A percentile compares a stretch with the other conserved stretches of the same genome.
Conservation (phyloP, 306 rosid genomes). For the Leucaena leucocephala region DNA sequence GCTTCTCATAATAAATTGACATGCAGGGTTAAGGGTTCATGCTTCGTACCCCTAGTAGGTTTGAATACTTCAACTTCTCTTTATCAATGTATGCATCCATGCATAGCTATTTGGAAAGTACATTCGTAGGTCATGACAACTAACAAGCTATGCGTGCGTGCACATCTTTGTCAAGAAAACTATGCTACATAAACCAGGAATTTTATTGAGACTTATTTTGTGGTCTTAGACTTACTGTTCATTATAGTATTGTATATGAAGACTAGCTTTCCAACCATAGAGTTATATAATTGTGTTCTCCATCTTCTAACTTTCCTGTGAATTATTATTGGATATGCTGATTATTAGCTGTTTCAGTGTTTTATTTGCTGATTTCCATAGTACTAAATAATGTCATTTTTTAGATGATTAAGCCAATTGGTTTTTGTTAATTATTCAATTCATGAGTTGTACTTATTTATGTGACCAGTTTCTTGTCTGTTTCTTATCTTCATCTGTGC, state of each 20-base stretch:
- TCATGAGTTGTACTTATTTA: not conserved
- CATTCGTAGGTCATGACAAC: not conserved
- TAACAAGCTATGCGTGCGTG: not conserved
- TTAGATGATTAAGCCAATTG: not conserved
- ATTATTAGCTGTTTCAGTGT: not conserved
- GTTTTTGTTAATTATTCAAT: too few species aligned
- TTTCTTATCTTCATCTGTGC: not conserved
- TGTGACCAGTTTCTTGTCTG: slow-evolving; percentile 1
- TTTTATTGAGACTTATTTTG: not conserved
- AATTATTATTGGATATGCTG: not conserved
- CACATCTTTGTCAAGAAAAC: not conserved
- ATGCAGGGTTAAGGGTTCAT: not conserved
- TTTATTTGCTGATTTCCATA: not conserved
- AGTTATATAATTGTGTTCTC: not conserved
- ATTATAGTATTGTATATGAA: not conserved
- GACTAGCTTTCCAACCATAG: not conserved
- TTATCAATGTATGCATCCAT: not conserved
- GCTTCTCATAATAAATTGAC: not conserved
- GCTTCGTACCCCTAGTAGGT: not conserved
- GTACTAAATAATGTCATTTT: not conserved
- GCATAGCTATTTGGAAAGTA: not conserved
- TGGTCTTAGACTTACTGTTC: not conserved
- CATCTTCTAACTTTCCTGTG: not conserved
- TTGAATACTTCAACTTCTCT: slow-evolving; percentile 4
- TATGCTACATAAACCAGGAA: not conserved